Percentiles rank a stretch among this genome's conserved stretches.
These are phyloP conservation scores for Penicillium pancosmium DNA, from an alignment of 495 filamentous ascomycete genomes.

Conservation along the genomic window DNA sequence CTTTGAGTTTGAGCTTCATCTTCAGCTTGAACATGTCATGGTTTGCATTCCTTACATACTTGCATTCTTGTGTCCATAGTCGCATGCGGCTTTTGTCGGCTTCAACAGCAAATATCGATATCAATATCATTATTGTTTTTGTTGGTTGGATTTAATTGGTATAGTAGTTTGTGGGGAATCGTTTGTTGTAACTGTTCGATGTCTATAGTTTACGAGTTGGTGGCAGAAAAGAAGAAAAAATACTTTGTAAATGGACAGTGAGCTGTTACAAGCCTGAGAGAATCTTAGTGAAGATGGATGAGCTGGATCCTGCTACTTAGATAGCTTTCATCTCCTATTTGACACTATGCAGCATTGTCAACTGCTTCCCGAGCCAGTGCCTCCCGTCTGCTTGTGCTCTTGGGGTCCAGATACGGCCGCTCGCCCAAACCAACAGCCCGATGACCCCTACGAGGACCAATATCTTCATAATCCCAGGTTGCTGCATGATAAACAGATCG, in stretches of 20 bases:
- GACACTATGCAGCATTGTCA: not conserved
- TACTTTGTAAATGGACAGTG: too few relatives aligned
- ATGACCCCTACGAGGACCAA: conserved; percentile 60
- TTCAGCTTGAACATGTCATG: not conserved
- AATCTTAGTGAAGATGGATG: too few relatives aligned
- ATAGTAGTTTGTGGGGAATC: too few relatives aligned
- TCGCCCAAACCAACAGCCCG: conserved; percentile 69
- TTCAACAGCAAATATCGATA: conserved; percentile 29
- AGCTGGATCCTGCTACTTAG: too few relatives aligned
- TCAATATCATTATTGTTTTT: conserved; percentile 1
- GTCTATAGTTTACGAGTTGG: too few relatives aligned
- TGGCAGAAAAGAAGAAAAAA: too few relatives aligned
- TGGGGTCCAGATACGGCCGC: conserved; percentile 64
- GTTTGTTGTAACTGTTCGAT: too few relatives aligned
- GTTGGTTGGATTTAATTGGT: not conserved
- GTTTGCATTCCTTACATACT: conserved; percentile 13
- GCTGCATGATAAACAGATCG: conserved; percentile 69
- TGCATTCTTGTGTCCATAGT: conserved; percentile 24
- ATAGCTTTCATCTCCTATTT: too few relatives aligned
- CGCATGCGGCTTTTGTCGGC: conserved; percentile 19
- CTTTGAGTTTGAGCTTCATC: conserved; percentile 1
- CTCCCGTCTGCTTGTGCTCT: conserved; percentile 47
- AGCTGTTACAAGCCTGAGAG: too few relatives aligned
- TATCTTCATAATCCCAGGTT: conserved; percentile 66
- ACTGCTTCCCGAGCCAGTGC: conserved; percentile 30